Evolutionary conservation across 2,329 filamentous ascomycete genomes (phyloP).

Genomic region (Laburnicola sp.): DNA sequence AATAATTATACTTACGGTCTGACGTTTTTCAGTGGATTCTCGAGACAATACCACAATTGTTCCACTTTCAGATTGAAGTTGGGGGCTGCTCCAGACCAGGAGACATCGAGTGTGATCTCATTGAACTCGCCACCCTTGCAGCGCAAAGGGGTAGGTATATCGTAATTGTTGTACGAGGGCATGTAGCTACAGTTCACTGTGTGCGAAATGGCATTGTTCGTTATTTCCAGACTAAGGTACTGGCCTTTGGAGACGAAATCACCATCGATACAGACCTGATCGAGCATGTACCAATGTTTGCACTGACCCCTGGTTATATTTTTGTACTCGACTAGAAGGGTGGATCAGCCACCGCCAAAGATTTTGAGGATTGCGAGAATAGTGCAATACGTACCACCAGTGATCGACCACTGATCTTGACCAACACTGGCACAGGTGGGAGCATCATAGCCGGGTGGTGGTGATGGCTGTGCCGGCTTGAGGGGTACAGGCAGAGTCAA

Average conservation of each 20-base stretch:
- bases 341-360: neutral
- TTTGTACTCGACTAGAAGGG: conserved; percentile 7
- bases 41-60: conserved; percentile 19
- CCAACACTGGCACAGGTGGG: conserved; percentile 14
- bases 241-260: conserved; percentile 9
- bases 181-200: conserved; percentile 10
- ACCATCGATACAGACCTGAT: conserved; percentile 11
- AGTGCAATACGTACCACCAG: conserved; percentile 5
- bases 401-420: conserved; percentile 12
- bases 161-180: conserved; percentile 3
- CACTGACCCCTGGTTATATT: conserved; percentile 16
- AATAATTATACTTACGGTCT: conserved; percentile 5
- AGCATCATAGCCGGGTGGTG: conserved; percentile 11
- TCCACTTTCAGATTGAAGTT: conserved; percentile 15
- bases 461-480: conserved; percentile 13
- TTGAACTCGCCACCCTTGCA: conserved; percentile 18
- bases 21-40: conserved; percentile 10
- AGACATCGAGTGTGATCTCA: conserved; percentile 17
- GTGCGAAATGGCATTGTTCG: conserved; percentile 15
- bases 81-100: conserved; percentile 12
- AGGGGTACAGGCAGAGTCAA: conserved; percentile 15
- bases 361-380: neutral
- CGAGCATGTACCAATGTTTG: conserved; percentile 12
- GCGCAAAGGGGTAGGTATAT: conserved; percentile 9
- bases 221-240: conserved; percentile 15